Conservation (phyloP, 768 basidiomycete genomes). For the Rhodotorula taiwanensis region DNA sequence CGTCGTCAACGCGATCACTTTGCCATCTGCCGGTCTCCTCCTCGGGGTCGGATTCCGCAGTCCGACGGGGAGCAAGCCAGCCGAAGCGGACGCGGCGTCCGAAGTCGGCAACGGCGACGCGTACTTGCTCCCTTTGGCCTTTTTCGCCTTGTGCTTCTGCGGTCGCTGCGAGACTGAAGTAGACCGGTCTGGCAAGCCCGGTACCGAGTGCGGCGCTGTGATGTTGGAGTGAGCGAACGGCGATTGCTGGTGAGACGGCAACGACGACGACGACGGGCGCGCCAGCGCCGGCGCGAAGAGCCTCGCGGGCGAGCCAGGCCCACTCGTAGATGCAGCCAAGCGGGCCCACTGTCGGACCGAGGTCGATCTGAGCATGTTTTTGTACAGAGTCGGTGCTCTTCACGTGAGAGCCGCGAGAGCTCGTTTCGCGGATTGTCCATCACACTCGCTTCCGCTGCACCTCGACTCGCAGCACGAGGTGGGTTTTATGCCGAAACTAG, state of each 20-base stretch:
- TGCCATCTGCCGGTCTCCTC: constrained; percentile 18
- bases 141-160: constrained; percentile 29
- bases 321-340: too few species aligned
- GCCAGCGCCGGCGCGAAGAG: background rate
- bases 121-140: background rate
- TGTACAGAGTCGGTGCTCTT: too few species aligned
- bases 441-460: too few species aligned
- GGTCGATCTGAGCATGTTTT: too few species aligned
- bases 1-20: constrained; percentile 33
- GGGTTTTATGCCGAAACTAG: too few species aligned
- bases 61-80: constrained; percentile 5
- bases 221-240: background rate
- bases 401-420: too few species aligned
- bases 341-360: too few species aligned
- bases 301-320: too few species aligned
- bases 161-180: constrained; percentile 12
- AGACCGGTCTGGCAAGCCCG: background rate
- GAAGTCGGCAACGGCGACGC: background rate
- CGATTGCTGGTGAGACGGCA: background rate
- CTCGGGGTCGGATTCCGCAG: background rate
- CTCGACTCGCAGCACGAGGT: too few species aligned
- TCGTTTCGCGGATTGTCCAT: too few species aligned
- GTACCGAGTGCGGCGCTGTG: background rate
- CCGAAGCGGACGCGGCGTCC: background rate
- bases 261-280: background rate